Conservation (phyloP, 192 early-diverging fungal species). For the Backusella tuberculispora region DNA sequence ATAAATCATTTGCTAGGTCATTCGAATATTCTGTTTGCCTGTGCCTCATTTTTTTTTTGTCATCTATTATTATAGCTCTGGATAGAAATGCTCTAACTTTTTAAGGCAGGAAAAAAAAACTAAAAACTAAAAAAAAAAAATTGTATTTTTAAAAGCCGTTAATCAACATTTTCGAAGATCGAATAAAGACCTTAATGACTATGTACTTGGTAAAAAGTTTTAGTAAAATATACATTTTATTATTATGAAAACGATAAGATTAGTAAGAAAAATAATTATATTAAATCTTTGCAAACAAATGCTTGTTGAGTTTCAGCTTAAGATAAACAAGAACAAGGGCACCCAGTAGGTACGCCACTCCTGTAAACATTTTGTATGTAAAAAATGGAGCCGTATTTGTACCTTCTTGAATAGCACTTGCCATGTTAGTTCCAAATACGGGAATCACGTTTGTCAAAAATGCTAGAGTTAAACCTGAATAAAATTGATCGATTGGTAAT, state of each 20-base stretch:
- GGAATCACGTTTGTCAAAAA: constrained; percentile 31
- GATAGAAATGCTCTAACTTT: too few relatives aligned
- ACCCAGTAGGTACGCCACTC: constrained; percentile 22
- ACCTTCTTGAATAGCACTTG: constrained; percentile 36
- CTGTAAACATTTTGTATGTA: constrained; percentile 49
- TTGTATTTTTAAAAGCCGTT: too few relatives aligned
- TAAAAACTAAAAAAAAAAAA: too few relatives aligned
- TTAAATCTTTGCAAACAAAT: constrained; percentile 23
- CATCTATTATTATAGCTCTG: too few relatives aligned
- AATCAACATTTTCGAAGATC: too few relatives aligned
- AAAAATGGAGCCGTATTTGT: constrained; percentile 30
- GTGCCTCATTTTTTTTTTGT: too few relatives aligned
- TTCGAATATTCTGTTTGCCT: too few relatives aligned
- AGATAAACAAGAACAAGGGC: constrained; percentile 11
- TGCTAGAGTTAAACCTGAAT: constrained; percentile 27
- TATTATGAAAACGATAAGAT: not conserved
- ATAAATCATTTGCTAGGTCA: too few relatives aligned
- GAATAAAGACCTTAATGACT: too few relatives aligned
- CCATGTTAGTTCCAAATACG: constrained; percentile 42
- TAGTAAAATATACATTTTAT: too few relatives aligned
- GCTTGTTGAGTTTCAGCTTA: constrained; percentile 24
- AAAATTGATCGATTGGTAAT: constrained; percentile 27
- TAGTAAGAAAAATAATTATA: not conserved
- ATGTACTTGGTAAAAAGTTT: too few relatives aligned
- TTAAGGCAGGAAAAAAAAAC: too few relatives aligned